These are phyloP conservation scores for Heracleum sosnowskyi DNA, from an alignment of 129 eudicot genomes.

Conservation along the genomic window DNA sequence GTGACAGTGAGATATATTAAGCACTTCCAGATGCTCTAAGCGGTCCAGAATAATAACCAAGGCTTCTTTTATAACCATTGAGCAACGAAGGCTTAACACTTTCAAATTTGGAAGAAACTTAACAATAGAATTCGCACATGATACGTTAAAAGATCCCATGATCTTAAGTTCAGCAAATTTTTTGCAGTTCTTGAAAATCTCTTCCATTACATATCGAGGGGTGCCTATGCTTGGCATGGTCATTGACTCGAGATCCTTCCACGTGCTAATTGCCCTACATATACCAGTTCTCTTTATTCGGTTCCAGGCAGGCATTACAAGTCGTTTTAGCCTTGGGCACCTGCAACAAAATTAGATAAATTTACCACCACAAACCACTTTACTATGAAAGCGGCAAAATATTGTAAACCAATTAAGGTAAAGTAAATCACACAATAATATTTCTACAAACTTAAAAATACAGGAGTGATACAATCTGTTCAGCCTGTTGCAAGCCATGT, in stretches of 20 bases:
- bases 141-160: constrained; percentile 55
- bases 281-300: constrained; percentile 55
- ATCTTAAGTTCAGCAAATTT: constrained; percentile 54
- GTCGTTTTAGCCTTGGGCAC: constrained; percentile 56
- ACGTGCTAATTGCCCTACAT: constrained; percentile 46
- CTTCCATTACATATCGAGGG: constrained; percentile 57
- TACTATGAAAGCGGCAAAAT: background rate
- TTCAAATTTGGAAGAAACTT: constrained; percentile 45
- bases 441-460: background rate
- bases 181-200: constrained; percentile 47
- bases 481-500: background rate
- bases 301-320: constrained; percentile 77
- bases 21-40: constrained; percentile 46
- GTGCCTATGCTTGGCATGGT: constrained; percentile 62
- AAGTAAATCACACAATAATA: background rate
- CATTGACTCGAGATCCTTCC: constrained; percentile 65
- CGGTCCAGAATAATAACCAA: constrained; percentile 39
- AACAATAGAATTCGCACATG: constrained; percentile 35
- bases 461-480: background rate
- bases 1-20: constrained; percentile 63
- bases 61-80: constrained; percentile 33
- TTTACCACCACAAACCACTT: background rate
- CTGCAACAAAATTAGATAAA: constrained; percentile 22
- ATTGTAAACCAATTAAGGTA: background rate
- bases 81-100: constrained; percentile 58